These are phyloP conservation scores for Krasilnikovozyma curviuscula DNA, from an alignment of 768 basidiomycete genomes.

Conservation along the genomic window DNA sequence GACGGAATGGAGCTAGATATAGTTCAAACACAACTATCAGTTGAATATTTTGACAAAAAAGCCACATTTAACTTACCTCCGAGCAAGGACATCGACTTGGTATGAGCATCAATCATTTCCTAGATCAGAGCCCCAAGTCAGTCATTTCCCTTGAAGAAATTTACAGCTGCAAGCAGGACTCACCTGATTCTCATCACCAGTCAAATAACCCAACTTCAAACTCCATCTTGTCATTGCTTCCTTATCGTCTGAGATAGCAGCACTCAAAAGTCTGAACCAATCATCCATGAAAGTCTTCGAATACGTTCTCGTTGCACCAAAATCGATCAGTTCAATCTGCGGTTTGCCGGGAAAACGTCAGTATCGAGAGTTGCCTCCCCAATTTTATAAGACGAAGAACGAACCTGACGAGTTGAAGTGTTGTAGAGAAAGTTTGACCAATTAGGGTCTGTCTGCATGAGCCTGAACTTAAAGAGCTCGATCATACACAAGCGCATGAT, in stretches of 20 bases:
- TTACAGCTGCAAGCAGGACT: constrained; percentile 3
- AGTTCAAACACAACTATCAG: background rate
- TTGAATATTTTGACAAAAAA: background rate
- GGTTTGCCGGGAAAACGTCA: background rate
- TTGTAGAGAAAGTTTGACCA: constrained; percentile 97
- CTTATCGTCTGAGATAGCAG: constrained; percentile 51
- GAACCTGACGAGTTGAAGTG: constrained; percentile 39
- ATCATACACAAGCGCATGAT: constrained; percentile 70
- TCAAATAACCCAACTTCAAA: constrained; percentile 67
- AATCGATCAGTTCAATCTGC: constrained; percentile 76
- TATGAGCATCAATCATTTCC: constrained; percentile 10
- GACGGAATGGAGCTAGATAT: constrained; percentile 6
- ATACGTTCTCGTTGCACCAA: constrained; percentile 83
- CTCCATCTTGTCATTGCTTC: constrained; percentile 52
- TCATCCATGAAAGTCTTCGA: constrained; percentile 64
- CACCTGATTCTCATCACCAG: constrained; percentile 68
- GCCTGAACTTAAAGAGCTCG: constrained; percentile 72
- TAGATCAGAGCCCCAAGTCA: background rate
- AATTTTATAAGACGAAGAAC: background rate
- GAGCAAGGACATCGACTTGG: constrained; percentile 8
- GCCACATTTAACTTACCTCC: background rate
- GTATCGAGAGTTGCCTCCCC: background rate
- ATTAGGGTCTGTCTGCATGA: constrained; percentile 98
- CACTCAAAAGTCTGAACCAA: constrained; percentile 67
- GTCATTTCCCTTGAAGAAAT: background rate